Base-by-base conservation (phyloP, 2,329 filamentous ascomycete genomes). In the Coleophoma eucalyptorum region DNA sequence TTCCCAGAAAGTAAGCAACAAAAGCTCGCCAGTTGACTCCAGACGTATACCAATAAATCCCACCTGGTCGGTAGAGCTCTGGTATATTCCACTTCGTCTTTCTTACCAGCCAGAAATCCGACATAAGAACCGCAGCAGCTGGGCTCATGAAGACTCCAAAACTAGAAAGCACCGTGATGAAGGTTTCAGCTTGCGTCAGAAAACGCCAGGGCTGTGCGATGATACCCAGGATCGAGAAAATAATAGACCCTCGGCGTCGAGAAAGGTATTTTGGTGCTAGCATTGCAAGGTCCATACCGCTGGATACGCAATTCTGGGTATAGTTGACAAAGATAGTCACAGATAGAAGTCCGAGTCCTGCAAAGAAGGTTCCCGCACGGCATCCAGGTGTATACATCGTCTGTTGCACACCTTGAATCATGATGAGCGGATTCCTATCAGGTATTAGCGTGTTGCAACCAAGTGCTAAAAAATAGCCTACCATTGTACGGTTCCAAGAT, bases 41-140 rank as follows among this genome's bases (percentile, higher is more conserved):
- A 15, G 34, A 19, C 2, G 31, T 46, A 41, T 43, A 55, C 53
- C 50, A 55, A 37, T 55, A 55, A n/a, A 53, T 51, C 3, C 53
- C 44, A 10, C 44, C 41, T 8, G 43, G 44, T 18, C 18, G 48
- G 31, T 56, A 56, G 2, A 54, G 31, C 7, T 54, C 49, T 4
- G 51, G 54, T 12, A 56, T 50, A 35, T 51, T 49, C 48, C 45
- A 51, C n/a, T 42, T 50, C 31, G 41, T 49, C 7, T 16, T 26
- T 15, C 54, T 32, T 2, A 55, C 37, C 15, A 55, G 42, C 48
- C 49, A 55, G 38, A 51, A 55, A 48, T 55, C 51, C 2, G 48
- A 43, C 16, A 53, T 47, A 2, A 53, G 33, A 26, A 55, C 51
- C 2, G 50, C 53, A 13, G 51, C 46, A 16, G 48, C 43, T 6